Evolutionary conservation across 257 asterid species (phyloP).

Genomic region (Solanum corneliomulleri): DNA sequence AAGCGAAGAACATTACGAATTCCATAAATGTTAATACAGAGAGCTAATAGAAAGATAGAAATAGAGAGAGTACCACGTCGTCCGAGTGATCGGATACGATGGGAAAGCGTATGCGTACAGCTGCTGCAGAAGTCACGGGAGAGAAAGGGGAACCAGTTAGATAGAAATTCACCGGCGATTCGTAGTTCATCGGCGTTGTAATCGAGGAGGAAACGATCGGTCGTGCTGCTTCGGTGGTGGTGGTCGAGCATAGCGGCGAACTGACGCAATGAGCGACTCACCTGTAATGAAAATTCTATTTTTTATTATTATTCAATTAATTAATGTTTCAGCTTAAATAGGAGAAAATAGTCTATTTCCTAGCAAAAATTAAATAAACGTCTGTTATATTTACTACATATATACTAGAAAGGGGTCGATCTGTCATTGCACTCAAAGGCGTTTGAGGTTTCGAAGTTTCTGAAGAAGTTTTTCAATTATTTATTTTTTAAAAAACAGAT

Average conservation of each 20-base stretch:
- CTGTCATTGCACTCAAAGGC: background rate
- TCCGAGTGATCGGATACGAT: constrained; percentile 45
- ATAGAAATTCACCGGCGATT: constrained; percentile 56
- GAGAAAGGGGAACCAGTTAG: constrained; percentile 71
- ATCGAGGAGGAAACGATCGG: constrained; percentile 40
- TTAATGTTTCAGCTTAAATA: background rate
- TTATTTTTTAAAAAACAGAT: background rate
- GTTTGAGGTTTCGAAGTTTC: background rate
- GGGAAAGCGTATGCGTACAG: constrained; percentile 23
- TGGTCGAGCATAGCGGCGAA: constrained; percentile 10
- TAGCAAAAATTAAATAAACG: no score
- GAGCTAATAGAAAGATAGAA: background rate
- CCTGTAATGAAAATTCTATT: background rate
- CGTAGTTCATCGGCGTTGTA: constrained; percentile 40
- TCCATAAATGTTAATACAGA: background rate
- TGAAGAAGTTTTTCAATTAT: background rate
- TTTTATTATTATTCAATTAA: background rate
- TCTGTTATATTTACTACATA: no score
- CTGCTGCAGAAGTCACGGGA: constrained; percentile 64
- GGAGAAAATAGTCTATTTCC: background rate
- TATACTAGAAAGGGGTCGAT: background rate
- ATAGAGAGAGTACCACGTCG: constrained; percentile 9
- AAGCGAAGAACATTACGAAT: background rate
- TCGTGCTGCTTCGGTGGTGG: background rate
- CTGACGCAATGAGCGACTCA: background rate